Evolutionary conservation across 1,284 basidiomycete species (phyloP).

Genomic region (Moesziomyces parantarcticus): DNA sequence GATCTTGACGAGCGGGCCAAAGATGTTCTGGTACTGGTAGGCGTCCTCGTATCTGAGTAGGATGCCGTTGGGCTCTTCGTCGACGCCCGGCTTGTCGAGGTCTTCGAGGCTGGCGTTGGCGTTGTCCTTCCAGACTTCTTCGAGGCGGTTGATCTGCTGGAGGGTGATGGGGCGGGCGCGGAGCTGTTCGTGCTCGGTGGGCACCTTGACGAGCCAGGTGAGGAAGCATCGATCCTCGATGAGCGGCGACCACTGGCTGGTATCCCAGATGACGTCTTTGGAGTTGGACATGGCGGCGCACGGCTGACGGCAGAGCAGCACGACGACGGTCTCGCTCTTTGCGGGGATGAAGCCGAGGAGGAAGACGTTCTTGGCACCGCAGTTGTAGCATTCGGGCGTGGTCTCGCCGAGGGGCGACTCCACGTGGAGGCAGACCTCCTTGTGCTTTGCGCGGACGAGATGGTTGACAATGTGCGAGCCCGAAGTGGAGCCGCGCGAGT

Average conservation of each 20-base stretch:
- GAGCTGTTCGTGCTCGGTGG: conserved; percentile 92
- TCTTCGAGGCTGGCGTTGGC: conserved; percentile 93
- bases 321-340: conserved; percentile 98
- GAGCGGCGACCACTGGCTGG: conserved; percentile 94
- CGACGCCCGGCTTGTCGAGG: conserved; percentile 83
- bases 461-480: conserved; percentile 97
- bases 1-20: conserved; percentile 97
- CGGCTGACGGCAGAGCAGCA: conserved; percentile 98
- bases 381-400: conserved; percentile 94
- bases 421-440: conserved; percentile 95
- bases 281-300: conserved; percentile 88
- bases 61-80: conserved; percentile 85
- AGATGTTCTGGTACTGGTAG: conserved; percentile 99
- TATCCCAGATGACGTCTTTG: conserved; percentile 98
- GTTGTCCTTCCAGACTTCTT: conserved; percentile 98
- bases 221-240: conserved; percentile 98
- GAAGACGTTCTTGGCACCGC: conserved; percentile 99
- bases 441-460: conserved; percentile 97
- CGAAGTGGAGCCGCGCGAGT: conserved; percentile 96
- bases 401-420: conserved; percentile 97
- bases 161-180: conserved; percentile 95
- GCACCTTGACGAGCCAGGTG: conserved; percentile 97
- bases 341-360: conserved; percentile 99
- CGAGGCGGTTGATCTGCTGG: conserved; percentile 94
- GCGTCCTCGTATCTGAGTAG: conserved; percentile 91